Evolutionary conservation across 306 rosid genomes (phyloP).

Genomic region (Hippophae rhamnoides): DNA sequence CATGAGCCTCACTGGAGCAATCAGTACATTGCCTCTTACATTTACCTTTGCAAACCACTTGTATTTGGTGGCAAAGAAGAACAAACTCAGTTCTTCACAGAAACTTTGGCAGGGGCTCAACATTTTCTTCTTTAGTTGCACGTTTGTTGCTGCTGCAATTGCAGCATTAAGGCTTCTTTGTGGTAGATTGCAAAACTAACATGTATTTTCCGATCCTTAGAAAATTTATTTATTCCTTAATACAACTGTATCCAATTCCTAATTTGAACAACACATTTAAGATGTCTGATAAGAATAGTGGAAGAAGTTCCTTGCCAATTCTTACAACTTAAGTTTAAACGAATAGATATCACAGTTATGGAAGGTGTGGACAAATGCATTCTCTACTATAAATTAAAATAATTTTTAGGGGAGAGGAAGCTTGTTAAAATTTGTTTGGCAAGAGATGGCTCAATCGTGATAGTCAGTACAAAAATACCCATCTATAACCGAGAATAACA

Average conservation of each 20-base stretch:
- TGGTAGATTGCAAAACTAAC: constrained; percentile 73
- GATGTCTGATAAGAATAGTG: no score
- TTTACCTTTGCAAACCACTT: constrained; percentile 92
- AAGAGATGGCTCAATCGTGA: no score
- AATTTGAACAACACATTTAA: no score
- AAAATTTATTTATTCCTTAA: not conserved
- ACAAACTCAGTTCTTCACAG: constrained; percentile 43
- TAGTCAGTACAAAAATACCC: no score
- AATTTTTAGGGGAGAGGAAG: no score
- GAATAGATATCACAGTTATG: no score
- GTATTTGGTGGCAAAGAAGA: constrained; percentile 71
- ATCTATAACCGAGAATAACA: no score
- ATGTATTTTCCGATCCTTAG: constrained; percentile 71
- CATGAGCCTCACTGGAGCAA: constrained; percentile 97
- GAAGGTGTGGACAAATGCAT: no score
- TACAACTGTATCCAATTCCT: not conserved
- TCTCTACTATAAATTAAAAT: no score
- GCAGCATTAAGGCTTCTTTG: constrained; percentile 72
- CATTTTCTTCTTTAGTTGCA: constrained; percentile 55
- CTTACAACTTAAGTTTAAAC: no score
- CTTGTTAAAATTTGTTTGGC: no score
- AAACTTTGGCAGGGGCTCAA: constrained; percentile 92
- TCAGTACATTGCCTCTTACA: constrained; percentile 89
- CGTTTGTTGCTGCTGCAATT: constrained; percentile 71
- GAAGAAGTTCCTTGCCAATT: no score